Evolutionary conservation across 768 basidiomycete species (phyloP).

Genomic region (Mrakia hoshinonis): DNA sequence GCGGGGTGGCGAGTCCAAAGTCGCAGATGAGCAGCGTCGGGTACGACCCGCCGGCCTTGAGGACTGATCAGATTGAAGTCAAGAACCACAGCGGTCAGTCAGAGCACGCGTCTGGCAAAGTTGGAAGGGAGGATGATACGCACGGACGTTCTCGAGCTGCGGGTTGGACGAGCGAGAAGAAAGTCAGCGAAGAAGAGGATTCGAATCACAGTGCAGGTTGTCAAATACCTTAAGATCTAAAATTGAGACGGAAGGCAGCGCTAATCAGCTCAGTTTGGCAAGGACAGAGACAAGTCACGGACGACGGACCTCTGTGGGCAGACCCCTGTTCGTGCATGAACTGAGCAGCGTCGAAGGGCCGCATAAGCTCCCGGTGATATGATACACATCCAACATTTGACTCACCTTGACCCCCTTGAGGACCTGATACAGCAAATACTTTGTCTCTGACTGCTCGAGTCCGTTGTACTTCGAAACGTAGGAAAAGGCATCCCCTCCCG

Average conservation of each 20-base stretch:
- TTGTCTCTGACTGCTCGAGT: constrained; percentile 21
- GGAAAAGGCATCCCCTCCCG: constrained; percentile 26
- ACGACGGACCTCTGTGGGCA: constrained; percentile 17
- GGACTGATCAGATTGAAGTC: neutral
- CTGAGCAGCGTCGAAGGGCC: neutral
- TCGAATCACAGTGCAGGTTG: neutral
- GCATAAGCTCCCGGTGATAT: neutral
- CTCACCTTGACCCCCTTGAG: constrained; percentile 24
- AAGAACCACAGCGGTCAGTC: neutral
- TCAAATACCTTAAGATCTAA: constrained; percentile 21
- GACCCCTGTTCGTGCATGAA: constrained; percentile 17
- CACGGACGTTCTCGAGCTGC: constrained; percentile 27
- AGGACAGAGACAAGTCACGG: neutral
- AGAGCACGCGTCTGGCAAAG: no score
- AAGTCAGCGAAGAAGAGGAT: neutral
- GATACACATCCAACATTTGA: neutral
- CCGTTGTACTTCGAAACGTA: constrained; percentile 15
- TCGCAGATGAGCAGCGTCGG: constrained; percentile 28
- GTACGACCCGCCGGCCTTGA: constrained; percentile 14
- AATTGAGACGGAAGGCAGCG: neutral
- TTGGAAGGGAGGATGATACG: neutral
- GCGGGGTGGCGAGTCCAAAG: constrained; percentile 21
- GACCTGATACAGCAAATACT: constrained; percentile 24
- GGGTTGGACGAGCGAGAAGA: neutral
- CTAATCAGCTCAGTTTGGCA: neutral